phyloP scores from a whole-genome alignment of 441 rosid species.

The Pelargonium australe region DNA sequence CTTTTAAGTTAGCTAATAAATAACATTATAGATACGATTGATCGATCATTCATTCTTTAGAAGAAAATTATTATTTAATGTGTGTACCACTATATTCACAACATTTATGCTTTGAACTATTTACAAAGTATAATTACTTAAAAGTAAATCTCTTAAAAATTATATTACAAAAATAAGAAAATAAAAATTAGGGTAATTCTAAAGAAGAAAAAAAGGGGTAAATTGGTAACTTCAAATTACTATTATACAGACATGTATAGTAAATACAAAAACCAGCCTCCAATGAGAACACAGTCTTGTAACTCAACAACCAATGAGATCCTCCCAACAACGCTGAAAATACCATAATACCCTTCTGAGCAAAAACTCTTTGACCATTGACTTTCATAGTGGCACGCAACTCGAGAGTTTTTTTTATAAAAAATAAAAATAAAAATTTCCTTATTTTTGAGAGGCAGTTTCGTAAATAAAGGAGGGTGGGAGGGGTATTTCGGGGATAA shows the following conservation, averaged over 20 bases:
- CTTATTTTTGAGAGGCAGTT: conserved; percentile 11
- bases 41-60: too few relatives aligned
- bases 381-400: neutral
- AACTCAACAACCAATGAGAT: too few relatives aligned
- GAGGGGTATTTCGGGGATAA: conserved; percentile 28
- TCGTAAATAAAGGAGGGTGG: neutral
- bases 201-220: neutral
- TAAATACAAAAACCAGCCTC: neutral
- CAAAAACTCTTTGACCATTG: conserved; percentile 3
- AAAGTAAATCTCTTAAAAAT: too few relatives aligned
- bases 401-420: neutral
- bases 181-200: too few relatives aligned
- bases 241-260: neutral
- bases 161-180: too few relatives aligned
- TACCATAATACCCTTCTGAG: neutral
- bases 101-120: too few relatives aligned
- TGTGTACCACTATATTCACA: too few relatives aligned
- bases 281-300: neutral
- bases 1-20: too few relatives aligned
- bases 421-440: neutral
- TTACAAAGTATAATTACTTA: too few relatives aligned
- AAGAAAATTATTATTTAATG: too few relatives aligned
- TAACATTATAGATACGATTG: too few relatives aligned
- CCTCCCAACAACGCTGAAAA: neutral
- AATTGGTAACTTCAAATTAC: neutral